A percentile compares a stretch with the other conserved stretches of the same genome.
Evolutionary conservation across 2,329 filamentous ascomycete species (phyloP).

Genomic region (Orbilia ellipsospora): DNA sequence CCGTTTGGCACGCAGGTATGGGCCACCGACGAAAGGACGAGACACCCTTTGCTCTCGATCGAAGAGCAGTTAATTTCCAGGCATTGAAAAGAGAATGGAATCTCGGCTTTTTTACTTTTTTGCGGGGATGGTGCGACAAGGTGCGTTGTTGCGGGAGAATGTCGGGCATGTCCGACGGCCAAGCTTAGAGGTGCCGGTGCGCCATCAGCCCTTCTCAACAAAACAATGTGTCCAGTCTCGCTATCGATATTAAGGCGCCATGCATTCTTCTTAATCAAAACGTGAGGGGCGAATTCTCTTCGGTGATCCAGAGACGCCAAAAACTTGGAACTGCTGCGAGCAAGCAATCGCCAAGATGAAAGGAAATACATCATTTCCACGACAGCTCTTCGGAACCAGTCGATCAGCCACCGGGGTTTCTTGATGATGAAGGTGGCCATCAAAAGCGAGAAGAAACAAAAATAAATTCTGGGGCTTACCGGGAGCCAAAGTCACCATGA

Average conservation of each 20-base stretch:
- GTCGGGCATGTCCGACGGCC: slow-evolving; percentile 44
- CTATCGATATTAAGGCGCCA: slow-evolving; percentile 43
- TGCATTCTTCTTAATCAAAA: slow-evolving; percentile 42
- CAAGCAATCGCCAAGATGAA: neutral
- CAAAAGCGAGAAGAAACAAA: neutral
- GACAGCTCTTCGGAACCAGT: slow-evolving; percentile 44
- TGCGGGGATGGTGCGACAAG: slow-evolving; percentile 47
- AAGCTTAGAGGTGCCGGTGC: neutral
- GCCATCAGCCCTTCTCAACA: slow-evolving; percentile 12
- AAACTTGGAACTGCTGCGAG: slow-evolving; percentile 33
- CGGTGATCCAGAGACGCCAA: slow-evolving; percentile 24
- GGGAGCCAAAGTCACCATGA: neutral
- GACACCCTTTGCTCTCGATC: no score
- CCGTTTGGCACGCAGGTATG: no score
- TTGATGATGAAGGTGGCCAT: neutral
- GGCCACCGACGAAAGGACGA: no score
- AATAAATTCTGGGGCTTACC: no score
- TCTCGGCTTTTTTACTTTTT: slow-evolving; percentile 22
- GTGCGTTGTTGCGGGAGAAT: slow-evolving; percentile 18
- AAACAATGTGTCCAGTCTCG: slow-evolving; percentile 4
- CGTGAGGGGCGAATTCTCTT: slow-evolving; percentile 42
- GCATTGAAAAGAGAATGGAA: slow-evolving; percentile 2
- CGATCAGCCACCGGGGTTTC: slow-evolving; percentile 9
- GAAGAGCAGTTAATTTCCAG: slow-evolving; percentile 29
- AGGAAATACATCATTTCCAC: slow-evolving; percentile 13